phyloP scores from a whole-genome alignment of 129 eudicot species.

The Erigeron canadensis region DNA sequence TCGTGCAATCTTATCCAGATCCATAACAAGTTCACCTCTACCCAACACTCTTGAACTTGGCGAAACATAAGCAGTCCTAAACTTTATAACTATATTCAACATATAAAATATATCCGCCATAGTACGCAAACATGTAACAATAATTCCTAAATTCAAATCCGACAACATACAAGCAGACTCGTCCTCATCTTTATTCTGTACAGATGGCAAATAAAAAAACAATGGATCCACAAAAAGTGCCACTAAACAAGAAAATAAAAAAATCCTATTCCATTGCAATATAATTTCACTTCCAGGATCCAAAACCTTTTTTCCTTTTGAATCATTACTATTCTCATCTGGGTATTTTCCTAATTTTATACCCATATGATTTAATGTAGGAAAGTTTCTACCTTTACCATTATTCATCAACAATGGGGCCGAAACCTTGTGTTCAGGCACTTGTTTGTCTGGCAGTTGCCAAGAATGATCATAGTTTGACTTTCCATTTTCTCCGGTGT shows the following conservation, averaged over 20 bases:
- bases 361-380: conserved; percentile 24
- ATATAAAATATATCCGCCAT: conserved; percentile 68
- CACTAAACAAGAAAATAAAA: conserved; percentile 67
- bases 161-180: conserved; percentile 67
- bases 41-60: conserved; percentile 93
- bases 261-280: conserved; percentile 77
- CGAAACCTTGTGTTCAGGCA: conserved; percentile 43
- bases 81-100: conserved; percentile 65
- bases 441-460: conserved; percentile 45
- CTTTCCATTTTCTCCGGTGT: conserved; percentile 48
- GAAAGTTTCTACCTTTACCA: conserved; percentile 30
- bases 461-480: conserved; percentile 47
- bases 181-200: conserved; percentile 25
- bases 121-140: conserved; percentile 69
- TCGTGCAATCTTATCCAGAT: conserved; percentile 53
- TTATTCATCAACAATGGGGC: conserved; percentile 42
- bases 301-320: conserved; percentile 42
- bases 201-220: conserved; percentile 83
- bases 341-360: conserved; percentile 54
- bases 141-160: conserved; percentile 64
- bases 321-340: conserved; percentile 36
- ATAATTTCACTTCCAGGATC: conserved; percentile 84
- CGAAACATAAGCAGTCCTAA: conserved; percentile 79
- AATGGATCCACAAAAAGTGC: conserved; percentile 90
- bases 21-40: conserved; percentile 92